Evolutionary conservation across 2,329 filamentous ascomycete genomes (phyloP).

Genomic region (Plenodomus lindquistii): DNA sequence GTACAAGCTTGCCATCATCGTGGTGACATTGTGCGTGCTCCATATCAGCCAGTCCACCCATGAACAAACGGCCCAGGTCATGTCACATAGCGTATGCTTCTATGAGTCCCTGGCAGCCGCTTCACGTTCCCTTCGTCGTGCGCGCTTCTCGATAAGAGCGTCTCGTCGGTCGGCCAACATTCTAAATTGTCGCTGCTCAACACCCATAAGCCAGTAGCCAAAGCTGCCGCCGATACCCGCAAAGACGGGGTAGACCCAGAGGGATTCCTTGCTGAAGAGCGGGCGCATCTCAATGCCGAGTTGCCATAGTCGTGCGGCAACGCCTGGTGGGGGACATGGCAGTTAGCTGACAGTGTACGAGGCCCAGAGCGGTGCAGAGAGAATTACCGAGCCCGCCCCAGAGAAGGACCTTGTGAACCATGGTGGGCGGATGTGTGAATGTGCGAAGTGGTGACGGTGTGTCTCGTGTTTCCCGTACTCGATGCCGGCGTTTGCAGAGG

Average conservation of each 20-base stretch:
- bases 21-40: too few relatives aligned
- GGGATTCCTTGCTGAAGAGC: conserved; percentile 79
- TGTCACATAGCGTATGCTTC: conserved; percentile 3
- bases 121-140: conserved; percentile 71
- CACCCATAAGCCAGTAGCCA: conserved; percentile 94
- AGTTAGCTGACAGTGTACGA: not conserved
- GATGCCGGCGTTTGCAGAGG: conserved; percentile 7
- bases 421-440: conserved; percentile 30
- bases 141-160: conserved; percentile 84
- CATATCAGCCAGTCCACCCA: too few relatives aligned
- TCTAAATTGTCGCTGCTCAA: conserved; percentile 79
- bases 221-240: conserved; percentile 84
- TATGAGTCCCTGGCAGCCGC: conserved; percentile 29
- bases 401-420: conserved; percentile 69
- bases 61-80: too few relatives aligned
- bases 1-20: too few relatives aligned
- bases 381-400: conserved; percentile 88
- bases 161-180: conserved; percentile 79
- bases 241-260: conserved; percentile 93
- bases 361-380: conserved; percentile 23
- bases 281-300: conserved; percentile 98
- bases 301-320: conserved; percentile 92
- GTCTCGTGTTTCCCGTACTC: not conserved
- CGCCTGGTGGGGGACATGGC: conserved; percentile 59
- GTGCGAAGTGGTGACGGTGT: conserved; percentile 14